phyloP scores from a whole-genome alignment of 176 grass and related monocot species.

The Rhynchospora pubera region DNA sequence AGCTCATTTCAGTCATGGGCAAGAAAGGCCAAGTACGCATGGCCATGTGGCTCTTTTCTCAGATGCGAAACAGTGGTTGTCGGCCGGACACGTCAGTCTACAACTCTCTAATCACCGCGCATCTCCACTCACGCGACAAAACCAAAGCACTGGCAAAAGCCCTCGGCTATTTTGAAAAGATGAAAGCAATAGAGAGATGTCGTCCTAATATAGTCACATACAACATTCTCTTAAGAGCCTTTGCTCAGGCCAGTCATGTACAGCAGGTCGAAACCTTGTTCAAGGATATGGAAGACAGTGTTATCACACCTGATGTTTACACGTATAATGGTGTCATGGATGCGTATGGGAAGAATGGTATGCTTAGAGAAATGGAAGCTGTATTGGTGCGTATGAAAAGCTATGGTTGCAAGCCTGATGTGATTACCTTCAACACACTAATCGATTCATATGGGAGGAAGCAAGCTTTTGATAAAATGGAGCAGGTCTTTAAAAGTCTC shows the following conservation, averaged over 20 bases:
- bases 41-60: slow-evolving; percentile 96
- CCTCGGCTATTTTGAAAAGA: slow-evolving; percentile 87
- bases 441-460: slow-evolving; percentile 80
- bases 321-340: slow-evolving; percentile 84
- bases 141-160: slow-evolving; percentile 70
- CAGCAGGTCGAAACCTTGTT: slow-evolving; percentile 75
- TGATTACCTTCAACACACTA: slow-evolving; percentile 92
- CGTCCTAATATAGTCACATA: slow-evolving; percentile 80
- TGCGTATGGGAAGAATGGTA: slow-evolving; percentile 79
- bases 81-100: slow-evolving; percentile 81
- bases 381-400: slow-evolving; percentile 74
- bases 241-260: slow-evolving; percentile 66
- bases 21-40: slow-evolving; percentile 90
- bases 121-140: slow-evolving; percentile 81
- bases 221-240: slow-evolving; percentile 89
- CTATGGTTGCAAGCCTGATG: slow-evolving; percentile 69
- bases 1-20: slow-evolving; percentile 91
- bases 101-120: slow-evolving; percentile 70
- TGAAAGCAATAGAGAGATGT: slow-evolving; percentile 81
- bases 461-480: slow-evolving; percentile 92
- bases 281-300: slow-evolving; percentile 76
- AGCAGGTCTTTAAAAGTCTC: slow-evolving; percentile 90
- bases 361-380: slow-evolving; percentile 91
- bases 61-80: slow-evolving; percentile 85
- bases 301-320: slow-evolving; percentile 59